These are phyloP conservation scores for Stagonosporopsis chrysanthemi DNA, from an alignment of 2,329 filamentous ascomycete species.

Conservation along the genomic window DNA sequence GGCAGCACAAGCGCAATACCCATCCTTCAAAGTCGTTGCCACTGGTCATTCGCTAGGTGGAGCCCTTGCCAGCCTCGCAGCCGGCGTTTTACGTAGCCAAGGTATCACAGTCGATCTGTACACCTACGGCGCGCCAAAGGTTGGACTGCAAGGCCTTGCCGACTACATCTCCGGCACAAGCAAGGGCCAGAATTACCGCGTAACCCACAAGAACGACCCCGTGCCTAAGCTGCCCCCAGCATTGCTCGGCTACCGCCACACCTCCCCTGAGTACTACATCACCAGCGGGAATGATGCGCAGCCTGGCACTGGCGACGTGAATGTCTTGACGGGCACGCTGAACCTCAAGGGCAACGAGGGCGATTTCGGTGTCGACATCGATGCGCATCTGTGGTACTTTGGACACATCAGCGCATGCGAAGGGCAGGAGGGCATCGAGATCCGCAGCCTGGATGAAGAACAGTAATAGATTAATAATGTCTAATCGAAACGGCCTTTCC, in stretches of 20 bases:
- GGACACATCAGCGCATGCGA: constrained; percentile 45
- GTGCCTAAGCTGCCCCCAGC: constrained; percentile 72
- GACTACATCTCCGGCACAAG: constrained; percentile 62
- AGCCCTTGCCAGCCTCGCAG: constrained; percentile 68
- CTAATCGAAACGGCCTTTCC: neutral
- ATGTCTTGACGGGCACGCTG: constrained; percentile 27
- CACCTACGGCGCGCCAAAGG: constrained; percentile 72
- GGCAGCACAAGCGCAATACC: constrained; percentile 56
- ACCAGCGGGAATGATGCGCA: constrained; percentile 31
- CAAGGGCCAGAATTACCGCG: constrained; percentile 64
- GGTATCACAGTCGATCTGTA: constrained; percentile 64
- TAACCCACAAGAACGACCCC: constrained; percentile 73
- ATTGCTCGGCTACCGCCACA: constrained; percentile 68
- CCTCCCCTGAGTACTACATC: constrained; percentile 71
- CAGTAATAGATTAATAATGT: neutral
- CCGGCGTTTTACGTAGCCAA: constrained; percentile 61
- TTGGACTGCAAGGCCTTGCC: constrained; percentile 65
- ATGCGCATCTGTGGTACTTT: constrained; percentile 49
- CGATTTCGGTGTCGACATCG: constrained; percentile 33
- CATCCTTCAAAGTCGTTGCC: constrained; percentile 62
- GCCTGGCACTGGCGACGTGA: constrained; percentile 33
- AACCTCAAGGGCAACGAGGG: constrained; percentile 43
- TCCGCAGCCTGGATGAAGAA: constrained; percentile 20
- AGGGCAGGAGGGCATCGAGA: constrained; percentile 36
- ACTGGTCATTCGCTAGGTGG: constrained; percentile 75